phyloP scores from a whole-genome alignment of 2,329 filamentous ascomycete genomes.

The Neurospora sp. region DNA sequence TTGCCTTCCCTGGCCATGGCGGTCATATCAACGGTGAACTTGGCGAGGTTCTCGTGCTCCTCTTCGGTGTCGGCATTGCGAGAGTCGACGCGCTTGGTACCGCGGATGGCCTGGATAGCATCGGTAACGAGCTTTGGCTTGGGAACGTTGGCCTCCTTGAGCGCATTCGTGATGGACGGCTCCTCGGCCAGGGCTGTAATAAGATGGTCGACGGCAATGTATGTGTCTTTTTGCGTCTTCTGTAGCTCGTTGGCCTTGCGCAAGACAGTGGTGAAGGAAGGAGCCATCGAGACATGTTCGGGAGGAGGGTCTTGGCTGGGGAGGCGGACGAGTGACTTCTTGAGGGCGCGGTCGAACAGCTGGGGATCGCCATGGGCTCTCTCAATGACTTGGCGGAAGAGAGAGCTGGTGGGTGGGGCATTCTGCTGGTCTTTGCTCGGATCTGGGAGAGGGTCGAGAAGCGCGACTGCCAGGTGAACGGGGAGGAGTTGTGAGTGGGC shows the following conservation, averaged over 20 bases:
- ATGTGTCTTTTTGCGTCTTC: slow-evolving; percentile 95
- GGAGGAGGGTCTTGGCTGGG: slow-evolving; percentile 93
- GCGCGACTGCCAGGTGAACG: slow-evolving; percentile 75
- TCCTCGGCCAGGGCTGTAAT: slow-evolving; percentile 82
- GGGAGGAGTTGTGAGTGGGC: slow-evolving; percentile 84
- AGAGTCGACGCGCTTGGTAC: slow-evolving; percentile 86
- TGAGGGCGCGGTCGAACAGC: slow-evolving; percentile 76
- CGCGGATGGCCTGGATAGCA: slow-evolving; percentile 84
- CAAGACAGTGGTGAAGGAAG: slow-evolving; percentile 71
- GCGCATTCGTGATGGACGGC: slow-evolving; percentile 55
- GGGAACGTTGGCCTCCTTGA: slow-evolving; percentile 83
- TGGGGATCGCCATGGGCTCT: slow-evolving; percentile 88
- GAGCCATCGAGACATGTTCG: slow-evolving; percentile 74
- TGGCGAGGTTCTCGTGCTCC: slow-evolving; percentile 91
- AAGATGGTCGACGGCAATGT: slow-evolving; percentile 87
- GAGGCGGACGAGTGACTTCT: slow-evolving; percentile 81
- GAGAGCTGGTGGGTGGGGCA: slow-evolving; percentile 56
- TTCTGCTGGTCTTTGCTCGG: slow-evolving; percentile 78
- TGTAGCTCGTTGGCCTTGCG: slow-evolving; percentile 80
- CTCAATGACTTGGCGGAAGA: slow-evolving; percentile 92
- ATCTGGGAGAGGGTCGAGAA: slow-evolving; percentile 66
- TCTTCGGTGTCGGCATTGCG: slow-evolving; percentile 90
- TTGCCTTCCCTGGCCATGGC: slow-evolving; percentile 93
- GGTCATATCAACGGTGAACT: slow-evolving; percentile 99
- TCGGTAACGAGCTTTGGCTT: slow-evolving; percentile 84